Evolutionary conservation across 2,329 filamentous ascomycete species (phyloP).

Genomic region (Lachnellula hyalina): DNA sequence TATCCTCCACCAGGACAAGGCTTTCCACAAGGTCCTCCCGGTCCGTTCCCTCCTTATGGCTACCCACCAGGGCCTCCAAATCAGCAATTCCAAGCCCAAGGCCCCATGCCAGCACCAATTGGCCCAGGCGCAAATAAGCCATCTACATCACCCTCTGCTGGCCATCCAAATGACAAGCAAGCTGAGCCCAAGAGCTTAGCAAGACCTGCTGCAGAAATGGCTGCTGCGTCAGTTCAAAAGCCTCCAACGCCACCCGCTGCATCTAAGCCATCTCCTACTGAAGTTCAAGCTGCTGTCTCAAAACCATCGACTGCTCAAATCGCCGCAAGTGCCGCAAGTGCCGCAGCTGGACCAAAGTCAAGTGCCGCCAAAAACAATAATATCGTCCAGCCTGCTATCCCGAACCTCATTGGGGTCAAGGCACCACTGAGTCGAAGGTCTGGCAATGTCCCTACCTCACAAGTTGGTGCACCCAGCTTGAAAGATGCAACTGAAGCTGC

Average conservation of each 20-base stretch:
- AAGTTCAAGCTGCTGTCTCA: constrained; percentile 44
- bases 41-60: constrained; percentile 46
- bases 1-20: constrained; percentile 70
- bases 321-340: constrained; percentile 7
- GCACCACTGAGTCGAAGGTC: constrained; percentile 35
- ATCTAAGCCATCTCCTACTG: constrained; percentile 58
- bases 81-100: constrained; percentile 29
- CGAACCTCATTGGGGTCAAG: constrained; percentile 41
- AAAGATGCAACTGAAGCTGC: constrained; percentile 69
- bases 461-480: constrained; percentile 39
- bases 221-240: constrained; percentile 35
- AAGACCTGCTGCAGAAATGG: constrained; percentile 36
- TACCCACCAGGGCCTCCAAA: constrained; percentile 54
- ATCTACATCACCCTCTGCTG: constrained; percentile 40
- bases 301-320: constrained; percentile 17
- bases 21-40: constrained; percentile 63
- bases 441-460: constrained; percentile 12
- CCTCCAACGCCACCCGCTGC: constrained; percentile 61
- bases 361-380: constrained; percentile 38
- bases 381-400: constrained; percentile 61
- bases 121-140: constrained; percentile 47
- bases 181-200: constrained; percentile 49
- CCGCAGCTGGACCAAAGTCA: constrained; percentile 5
- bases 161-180: constrained; percentile 38
- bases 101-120: constrained; percentile 43